A percentile compares a stretch with the other conserved stretches of the same genome.
These are phyloP conservation scores for Tulasnella sp. DNA, from an alignment of 768 basidiomycete genomes.

Conservation along the genomic window DNA sequence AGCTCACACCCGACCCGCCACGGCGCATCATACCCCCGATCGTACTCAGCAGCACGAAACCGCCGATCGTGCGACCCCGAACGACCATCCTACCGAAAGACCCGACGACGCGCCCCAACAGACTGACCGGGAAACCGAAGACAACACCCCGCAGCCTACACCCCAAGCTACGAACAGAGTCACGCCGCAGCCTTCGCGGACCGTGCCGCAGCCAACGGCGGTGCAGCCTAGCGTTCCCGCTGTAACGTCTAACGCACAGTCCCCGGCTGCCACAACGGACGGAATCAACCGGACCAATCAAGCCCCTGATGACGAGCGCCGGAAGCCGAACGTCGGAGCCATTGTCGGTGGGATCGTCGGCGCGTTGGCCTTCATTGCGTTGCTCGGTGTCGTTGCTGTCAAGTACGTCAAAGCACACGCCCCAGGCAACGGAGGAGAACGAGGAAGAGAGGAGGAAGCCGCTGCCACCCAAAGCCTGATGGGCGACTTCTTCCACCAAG, in stretches of 20 bases:
- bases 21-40: not conserved
- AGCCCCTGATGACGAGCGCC: not conserved
- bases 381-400: not conserved
- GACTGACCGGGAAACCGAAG: not conserved
- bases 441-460: not conserved
- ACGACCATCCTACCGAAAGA: not conserved
- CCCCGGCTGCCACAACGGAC: not conserved
- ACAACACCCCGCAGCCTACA: not conserved
- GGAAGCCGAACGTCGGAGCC: not conserved
- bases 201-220: not conserved
- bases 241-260: not conserved
- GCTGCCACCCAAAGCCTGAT: not conserved
- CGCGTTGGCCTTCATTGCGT: not conserved
- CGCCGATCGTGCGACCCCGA: not conserved
- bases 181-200: not conserved
- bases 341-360: not conserved
- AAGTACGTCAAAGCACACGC: not conserved
- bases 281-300: not conserved
- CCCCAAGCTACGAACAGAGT: not conserved
- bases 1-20: not conserved
- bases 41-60: not conserved
- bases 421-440: not conserved
- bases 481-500: constrained; percentile 5
- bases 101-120: too few relatives aligned
- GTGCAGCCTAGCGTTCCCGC: not conserved